phyloP scores from a whole-genome alignment of 1,139 yeast genomes.

The Debaryomyces sp. region DNA sequence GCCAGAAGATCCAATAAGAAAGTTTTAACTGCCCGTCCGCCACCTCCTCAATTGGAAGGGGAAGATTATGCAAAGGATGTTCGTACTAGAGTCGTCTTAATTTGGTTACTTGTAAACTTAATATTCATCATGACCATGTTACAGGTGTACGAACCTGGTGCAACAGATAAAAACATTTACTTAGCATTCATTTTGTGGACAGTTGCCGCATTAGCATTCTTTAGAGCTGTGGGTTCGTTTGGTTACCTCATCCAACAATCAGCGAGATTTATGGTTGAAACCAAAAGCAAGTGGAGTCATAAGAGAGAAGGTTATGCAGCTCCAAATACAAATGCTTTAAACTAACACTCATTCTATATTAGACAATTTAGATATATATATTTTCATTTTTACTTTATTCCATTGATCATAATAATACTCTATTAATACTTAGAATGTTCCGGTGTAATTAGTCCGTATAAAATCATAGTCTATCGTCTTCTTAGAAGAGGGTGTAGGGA shows the following conservation, averaged over 20 bases:
- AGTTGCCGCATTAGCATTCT: conserved; percentile 77
- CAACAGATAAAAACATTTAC: conserved; percentile 63
- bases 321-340: conserved; percentile 38
- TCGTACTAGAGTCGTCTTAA: conserved; percentile 88
- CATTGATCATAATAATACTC: conserved; percentile 4
- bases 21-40: conserved; percentile 50
- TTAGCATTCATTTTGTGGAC: conserved; percentile 86
- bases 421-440: neutral
- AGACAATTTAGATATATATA: neutral
- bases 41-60: conserved; percentile 49
- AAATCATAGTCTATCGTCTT: neutral
- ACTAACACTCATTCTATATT: conserved; percentile 17
- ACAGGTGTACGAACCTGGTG: conserved; percentile 72
- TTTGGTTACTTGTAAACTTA: conserved; percentile 85
- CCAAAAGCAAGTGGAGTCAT: conserved; percentile 46
- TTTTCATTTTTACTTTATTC: neutral
- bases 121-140: conserved; percentile 83
- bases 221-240: conserved; percentile 79
- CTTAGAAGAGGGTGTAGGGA: neutral
- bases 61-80: conserved; percentile 95
- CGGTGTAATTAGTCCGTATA: neutral
- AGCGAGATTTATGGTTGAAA: conserved; percentile 45
- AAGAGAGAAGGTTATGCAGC: conserved; percentile 42
- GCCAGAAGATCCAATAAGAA: conserved; percentile 68
- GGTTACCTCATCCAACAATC: conserved; percentile 56